These are phyloP conservation scores for Periconia macrospinosa DNA, from an alignment of 2,329 filamentous ascomycete genomes.

Conservation along the genomic window DNA sequence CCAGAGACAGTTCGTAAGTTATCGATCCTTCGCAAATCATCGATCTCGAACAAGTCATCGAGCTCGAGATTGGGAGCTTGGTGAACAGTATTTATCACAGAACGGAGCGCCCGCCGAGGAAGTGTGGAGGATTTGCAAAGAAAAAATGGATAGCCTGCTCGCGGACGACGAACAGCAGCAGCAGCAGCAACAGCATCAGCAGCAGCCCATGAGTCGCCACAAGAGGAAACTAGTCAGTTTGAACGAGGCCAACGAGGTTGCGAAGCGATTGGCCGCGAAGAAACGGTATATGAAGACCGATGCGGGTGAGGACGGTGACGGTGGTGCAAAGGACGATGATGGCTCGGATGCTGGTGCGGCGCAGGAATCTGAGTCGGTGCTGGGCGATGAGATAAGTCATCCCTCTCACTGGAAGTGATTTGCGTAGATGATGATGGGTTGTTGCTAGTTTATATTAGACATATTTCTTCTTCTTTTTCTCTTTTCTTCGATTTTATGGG, in stretches of 20 bases:
- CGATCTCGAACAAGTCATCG: constrained; percentile 20
- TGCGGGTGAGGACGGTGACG: neutral
- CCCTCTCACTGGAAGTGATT: too few relatives aligned
- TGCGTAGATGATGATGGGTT: too few relatives aligned
- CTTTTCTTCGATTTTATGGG: too few relatives aligned
- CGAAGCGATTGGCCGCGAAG: constrained; percentile 49
- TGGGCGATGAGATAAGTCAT: too few relatives aligned
- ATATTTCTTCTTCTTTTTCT: too few relatives aligned
- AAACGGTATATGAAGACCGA: constrained; percentile 2
- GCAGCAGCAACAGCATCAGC: neutral
- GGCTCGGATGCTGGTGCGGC: neutral
- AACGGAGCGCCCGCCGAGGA: too few relatives aligned
- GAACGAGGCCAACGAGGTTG: constrained; percentile 64
- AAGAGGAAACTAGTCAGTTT: constrained; percentile 60
- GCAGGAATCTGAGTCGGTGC: neutral
- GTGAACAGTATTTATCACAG: too few relatives aligned
- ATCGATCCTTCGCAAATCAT: too few relatives aligned
- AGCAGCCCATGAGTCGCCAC: too few relatives aligned
- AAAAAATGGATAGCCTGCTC: constrained; percentile 23
- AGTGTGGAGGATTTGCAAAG: constrained; percentile 44
- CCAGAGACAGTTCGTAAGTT: too few relatives aligned
- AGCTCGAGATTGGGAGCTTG: too few relatives aligned
- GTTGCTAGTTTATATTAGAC: too few relatives aligned
- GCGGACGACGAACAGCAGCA: neutral
- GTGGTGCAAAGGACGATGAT: neutral